Base-by-base conservation (phyloP, 2,329 filamentous ascomycete genomes). In the Didymella arachidicola region DNA sequence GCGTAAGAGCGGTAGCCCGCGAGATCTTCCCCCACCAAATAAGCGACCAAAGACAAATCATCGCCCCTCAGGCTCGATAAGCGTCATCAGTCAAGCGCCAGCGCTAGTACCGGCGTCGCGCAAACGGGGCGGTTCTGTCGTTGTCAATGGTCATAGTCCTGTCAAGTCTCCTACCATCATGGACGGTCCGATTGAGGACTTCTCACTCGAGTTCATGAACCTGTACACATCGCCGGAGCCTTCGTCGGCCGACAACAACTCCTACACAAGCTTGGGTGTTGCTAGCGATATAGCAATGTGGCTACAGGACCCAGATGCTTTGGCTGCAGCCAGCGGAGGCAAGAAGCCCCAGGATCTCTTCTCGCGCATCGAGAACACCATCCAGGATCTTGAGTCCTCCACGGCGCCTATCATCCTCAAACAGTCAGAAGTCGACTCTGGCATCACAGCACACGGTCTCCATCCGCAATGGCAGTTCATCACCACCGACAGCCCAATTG, bases 31-130 rank as follows among this genome's bases (percentile, higher is more conserved):
- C n/a, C 87, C 87, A 42, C 86, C 89, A 2, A 76, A 87, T 38
- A 97, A 97, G 77, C 93, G 92, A 70, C 75, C 89, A 1, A 97
- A 96, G 78, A 88, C 85, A n/a, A 87, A 84, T 46, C 94, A 97
- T 79, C 90, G 90, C 63, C 78, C 90, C 0, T 93, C 88, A 30
- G 88, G 89, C 58, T 96, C 93, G 1, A 80, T 91, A 63, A 88
- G 87, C 67, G 89, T 89, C n/a, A 81, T 89, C 49, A 82, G 86
- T 26, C 80, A 85, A 43, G 87, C 89, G 68, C 85, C 88, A 59
- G 87, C 87, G 58, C 85, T 90, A 53, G 85, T 84, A 2, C 84
- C 87, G 59, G 83, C 85, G 52, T 79, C 81, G 30, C 82, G 85
- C 54, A 92, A 89, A 72, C 87, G 79, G 77, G 88, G 79, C 62